A percentile compares a stretch with the other conserved stretches of the same genome.
Evolutionary conservation across 2,329 filamentous ascomycete species (phyloP).

Genomic region (Fusarium drepaniforme): DNA sequence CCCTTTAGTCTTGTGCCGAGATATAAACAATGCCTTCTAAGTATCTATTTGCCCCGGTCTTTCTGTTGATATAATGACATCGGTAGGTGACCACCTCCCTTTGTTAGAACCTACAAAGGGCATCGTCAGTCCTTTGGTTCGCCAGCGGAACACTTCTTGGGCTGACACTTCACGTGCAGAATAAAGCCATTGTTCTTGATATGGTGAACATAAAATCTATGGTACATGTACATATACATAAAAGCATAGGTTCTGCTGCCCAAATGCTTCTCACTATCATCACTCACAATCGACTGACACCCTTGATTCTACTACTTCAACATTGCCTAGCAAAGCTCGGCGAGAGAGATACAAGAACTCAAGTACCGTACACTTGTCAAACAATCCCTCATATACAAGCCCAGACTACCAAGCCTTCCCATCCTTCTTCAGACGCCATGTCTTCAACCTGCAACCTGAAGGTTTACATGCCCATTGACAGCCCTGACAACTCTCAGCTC

Average conservation of each 20-base stretch:
- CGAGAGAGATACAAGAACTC: not conserved
- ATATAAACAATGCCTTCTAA: too few species aligned
- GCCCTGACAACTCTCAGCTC: not conserved
- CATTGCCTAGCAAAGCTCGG: constrained; percentile 1
- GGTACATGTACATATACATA: not conserved
- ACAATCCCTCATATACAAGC: not conserved
- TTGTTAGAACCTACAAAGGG: not conserved
- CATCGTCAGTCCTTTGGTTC: not conserved
- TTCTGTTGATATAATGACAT: not conserved
- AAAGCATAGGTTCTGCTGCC: not conserved
- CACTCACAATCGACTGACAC: constrained; percentile 2
- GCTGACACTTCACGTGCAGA: not conserved
- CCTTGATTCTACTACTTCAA: not conserved
- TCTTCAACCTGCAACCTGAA: not conserved
- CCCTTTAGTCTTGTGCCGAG: too few species aligned
- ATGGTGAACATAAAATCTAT: not conserved
- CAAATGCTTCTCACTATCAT: not conserved
- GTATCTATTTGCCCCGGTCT: not conserved
- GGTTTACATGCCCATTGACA: constrained; percentile 15
- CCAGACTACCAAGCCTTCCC: too few species aligned
- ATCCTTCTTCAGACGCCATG: constrained; percentile 4
- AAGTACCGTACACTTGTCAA: not conserved
- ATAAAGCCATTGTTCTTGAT: not conserved
- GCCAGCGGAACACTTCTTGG: not conserved
- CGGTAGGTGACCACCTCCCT: not conserved